Evolutionary conservation across 192 early-diverging fungal genomes (phyloP), one percentile per base, ranked within the genome.

Genomic region (Chytriomyces hyalinus): DNA sequence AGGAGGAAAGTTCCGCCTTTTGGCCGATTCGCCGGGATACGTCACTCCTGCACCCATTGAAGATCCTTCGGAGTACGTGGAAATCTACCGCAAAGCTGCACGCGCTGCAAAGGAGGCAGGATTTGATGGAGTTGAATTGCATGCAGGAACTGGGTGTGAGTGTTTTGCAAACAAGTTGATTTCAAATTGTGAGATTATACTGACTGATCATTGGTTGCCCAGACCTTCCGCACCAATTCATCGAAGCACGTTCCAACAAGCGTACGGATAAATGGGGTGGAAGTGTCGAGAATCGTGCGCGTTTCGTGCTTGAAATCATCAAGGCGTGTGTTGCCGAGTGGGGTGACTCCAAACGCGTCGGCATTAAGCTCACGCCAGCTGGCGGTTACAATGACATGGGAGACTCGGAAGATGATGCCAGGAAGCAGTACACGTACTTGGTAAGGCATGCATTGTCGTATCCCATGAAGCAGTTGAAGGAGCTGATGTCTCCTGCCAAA

Each of bases 191-290:
- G 17, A 15, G 17, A 62, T 70, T 15, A 61, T 28, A 2, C 15
- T 62, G 11, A 22, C 60, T 3, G n/a, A 57, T 61, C 3, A 15
- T 66, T 28, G 65, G 17, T 26, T n/a, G 22, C n/a, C 10, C 71
- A 73, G 61, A 73, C 71, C 46, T 77, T 43, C 47, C 64, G 20
- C n/a, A 62, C 26, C 71, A 77, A 53, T 81, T 82, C 64, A 26
- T 81, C 2, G 44, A 64, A 62, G 36, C 36, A 36, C 36, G 36
- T 36, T 36, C 36, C 4, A 36, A 36, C 36, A 36, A 36, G 36
- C 36, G 95, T 68, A 94, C 92, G 0, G 95, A 97, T 73, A 63
- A 91, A 65, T 97, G 94, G 77, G 95, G 95, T 43, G 95, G 95
- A 0, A 90, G 90, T 0, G 86, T 96, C 24, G 91, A 95, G 73